Base-by-base conservation (phyloP, 1,139 yeast species). In the Yamadazyma sp. region DNA sequence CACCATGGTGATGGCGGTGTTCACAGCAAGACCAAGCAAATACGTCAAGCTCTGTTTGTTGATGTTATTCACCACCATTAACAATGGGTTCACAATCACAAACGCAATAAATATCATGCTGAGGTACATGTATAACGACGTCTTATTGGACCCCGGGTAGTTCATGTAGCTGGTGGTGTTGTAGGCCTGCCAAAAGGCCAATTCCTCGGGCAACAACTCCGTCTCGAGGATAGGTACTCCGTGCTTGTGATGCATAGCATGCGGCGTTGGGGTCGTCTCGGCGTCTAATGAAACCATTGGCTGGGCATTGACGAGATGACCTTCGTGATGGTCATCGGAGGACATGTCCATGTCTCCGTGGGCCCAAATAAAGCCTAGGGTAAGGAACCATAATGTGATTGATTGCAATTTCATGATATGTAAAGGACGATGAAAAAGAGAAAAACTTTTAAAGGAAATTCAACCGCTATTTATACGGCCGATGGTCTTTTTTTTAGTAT, bases 141-240 rank as follows among this genome's bases (percentile, higher is more conserved):
- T 46, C 44, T 77, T 74, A 48, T 75, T 75, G 4, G 69, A 60
- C 1, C 74, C 56, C 1, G 74, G 76, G n/a, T 79, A 63, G 10
- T 76, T 79, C 61, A 87, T 78, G 59, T 76, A 89, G 11, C 88
- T 84, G 5, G 94, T 83, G n/a, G 95, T 79, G 54, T 86, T 80
- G 62, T 88, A 91, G 28, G 62, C 60, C 41, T 81, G 83, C 98
- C 98, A 91, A 60, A 74, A 89, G 18, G 73, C 59, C 40, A 80
- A 67, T 60, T 89, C 96, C 40, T 80, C 84, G 0, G 92, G 86
- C 29, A 81, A 73, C 36, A 89, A 67, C 22, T 77, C 55, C 1
- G 87, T 85, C 37, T 86, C 69, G 34, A 89, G 68, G 32, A 89
- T 86, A 0, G 96, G 92, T 44, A 77, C 58, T 1, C 96, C 96